Evolutionary conservation across 2,329 filamentous ascomycete genomes (phyloP).

Genomic region (Aspergillus jensenii): DNA sequence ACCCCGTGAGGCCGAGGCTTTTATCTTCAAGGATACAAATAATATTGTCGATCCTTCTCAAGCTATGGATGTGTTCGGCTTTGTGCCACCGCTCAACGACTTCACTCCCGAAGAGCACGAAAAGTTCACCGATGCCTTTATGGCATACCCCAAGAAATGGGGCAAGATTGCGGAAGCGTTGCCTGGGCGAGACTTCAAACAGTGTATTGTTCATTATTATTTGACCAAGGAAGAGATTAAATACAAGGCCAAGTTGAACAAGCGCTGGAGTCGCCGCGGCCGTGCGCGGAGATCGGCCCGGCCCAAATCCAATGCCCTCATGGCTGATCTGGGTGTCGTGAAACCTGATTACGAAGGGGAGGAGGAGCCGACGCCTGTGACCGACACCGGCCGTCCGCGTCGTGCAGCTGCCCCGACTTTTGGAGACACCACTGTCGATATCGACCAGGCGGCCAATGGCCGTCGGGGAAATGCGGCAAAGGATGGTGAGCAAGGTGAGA

Average conservation of each 20-base stretch:
- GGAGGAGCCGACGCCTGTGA: slow-evolving; percentile 45
- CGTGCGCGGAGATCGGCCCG: slow-evolving; percentile 38
- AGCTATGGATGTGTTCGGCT: slow-evolving; percentile 46
- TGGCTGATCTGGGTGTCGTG: slow-evolving; percentile 46
- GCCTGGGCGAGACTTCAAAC: slow-evolving; percentile 47
- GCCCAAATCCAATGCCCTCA: slow-evolving; percentile 50
- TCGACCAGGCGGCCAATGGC: slow-evolving; percentile 28
- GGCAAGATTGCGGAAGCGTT: slow-evolving; percentile 51
- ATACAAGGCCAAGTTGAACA: slow-evolving; percentile 51
- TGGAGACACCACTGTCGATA: slow-evolving; percentile 39
- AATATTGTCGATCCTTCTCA: slow-evolving; percentile 39
- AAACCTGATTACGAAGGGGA: slow-evolving; percentile 47
- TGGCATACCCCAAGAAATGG: slow-evolving; percentile 52
- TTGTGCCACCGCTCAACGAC: slow-evolving; percentile 47
- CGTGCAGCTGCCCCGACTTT: slow-evolving; percentile 53
- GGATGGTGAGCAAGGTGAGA: slow-evolving; percentile 38
- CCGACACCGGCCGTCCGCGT: slow-evolving; percentile 50
- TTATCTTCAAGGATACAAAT: slow-evolving; percentile 49
- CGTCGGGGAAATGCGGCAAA: slow-evolving; percentile 35
- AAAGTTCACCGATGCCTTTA: slow-evolving; percentile 48
- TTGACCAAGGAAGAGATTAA: slow-evolving; percentile 51
- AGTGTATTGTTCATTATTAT: slow-evolving; percentile 54
- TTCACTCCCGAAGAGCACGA: slow-evolving; percentile 50
- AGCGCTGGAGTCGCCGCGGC: slow-evolving; percentile 45
- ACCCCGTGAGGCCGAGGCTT: slow-evolving; percentile 36